Evolutionary conservation across 768 basidiomycete species (phyloP).

Genomic region (Xerocomus brunneocitrinus): DNA sequence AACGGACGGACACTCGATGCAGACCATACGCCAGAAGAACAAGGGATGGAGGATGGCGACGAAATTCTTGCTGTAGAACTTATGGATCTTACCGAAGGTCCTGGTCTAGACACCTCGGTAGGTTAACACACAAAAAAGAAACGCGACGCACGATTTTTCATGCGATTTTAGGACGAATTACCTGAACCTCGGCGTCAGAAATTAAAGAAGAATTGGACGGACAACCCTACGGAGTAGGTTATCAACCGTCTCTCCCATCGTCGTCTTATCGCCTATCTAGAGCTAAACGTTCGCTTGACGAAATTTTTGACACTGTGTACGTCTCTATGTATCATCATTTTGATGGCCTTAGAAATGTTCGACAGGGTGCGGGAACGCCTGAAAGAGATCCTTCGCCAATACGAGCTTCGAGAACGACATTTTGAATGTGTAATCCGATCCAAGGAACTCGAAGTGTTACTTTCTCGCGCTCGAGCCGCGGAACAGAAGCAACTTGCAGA

Average conservation of each 20-base stretch:
- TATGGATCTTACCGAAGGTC: conserved; percentile 81
- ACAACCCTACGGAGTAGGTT: conserved; percentile 69
- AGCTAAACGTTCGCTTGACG: conserved; percentile 69
- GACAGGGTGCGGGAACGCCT: conserved; percentile 76
- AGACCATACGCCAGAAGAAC: conserved; percentile 82
- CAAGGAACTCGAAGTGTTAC: conserved; percentile 83
- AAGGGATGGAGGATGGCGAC: conserved; percentile 83
- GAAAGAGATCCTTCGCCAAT: conserved; percentile 83
- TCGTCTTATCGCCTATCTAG: conserved; percentile 34
- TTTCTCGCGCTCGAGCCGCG: conserved; percentile 82
- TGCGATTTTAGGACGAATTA: conserved; percentile 51
- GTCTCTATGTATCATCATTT: conserved; percentile 27
- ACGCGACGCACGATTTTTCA: neutral
- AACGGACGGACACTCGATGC: conserved; percentile 74
- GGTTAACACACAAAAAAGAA: conserved; percentile 22
- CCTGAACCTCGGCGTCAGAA: conserved; percentile 61
- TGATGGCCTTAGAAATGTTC: conserved; percentile 1
- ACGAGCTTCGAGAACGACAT: conserved; percentile 86
- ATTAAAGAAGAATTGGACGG: conserved; percentile 78
- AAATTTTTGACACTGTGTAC: conserved; percentile 83
- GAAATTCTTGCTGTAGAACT: conserved; percentile 87
- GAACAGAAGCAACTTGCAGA: conserved; percentile 84
- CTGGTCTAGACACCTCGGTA: conserved; percentile 60
- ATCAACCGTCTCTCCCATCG: neutral
- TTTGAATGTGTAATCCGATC: conserved; percentile 91